Percentiles rank a stretch among this genome's conserved stretches.
Conservation (phyloP, 2,329 filamentous ascomycete species). For the Aspergillus terreus region DNA sequence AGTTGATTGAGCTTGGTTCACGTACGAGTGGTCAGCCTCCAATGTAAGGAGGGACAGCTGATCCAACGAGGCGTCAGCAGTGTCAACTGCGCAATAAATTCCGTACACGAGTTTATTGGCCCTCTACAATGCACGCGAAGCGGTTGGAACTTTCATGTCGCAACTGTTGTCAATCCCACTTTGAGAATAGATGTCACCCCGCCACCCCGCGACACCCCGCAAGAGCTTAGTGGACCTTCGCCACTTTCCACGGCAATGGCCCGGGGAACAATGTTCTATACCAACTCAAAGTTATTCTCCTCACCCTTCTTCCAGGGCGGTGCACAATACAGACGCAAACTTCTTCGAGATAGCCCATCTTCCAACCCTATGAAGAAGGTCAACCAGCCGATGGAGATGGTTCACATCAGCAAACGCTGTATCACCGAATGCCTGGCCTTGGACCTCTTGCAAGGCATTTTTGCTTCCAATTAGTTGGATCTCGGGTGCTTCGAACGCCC, state of each 20-base stretch:
- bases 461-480: conserved; percentile 21
- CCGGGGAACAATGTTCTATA: background rate
- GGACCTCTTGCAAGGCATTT: conserved; percentile 13
- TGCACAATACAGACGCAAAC: conserved; percentile 21
- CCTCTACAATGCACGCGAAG: too few species aligned
- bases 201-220: background rate
- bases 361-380: conserved; percentile 22
- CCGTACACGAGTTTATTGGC: too few species aligned
- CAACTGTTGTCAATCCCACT: background rate
- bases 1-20: background rate
- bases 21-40: too few species aligned
- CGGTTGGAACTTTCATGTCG: background rate
- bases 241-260: background rate
- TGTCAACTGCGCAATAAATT: too few species aligned
- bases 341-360: conserved; percentile 26
- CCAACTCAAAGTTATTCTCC: background rate
- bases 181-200: background rate
- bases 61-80: too few species aligned
- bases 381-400: conserved; percentile 22
- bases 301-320: background rate
- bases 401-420: conserved; percentile 19
- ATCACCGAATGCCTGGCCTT: conserved; percentile 13
- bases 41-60: too few species aligned
- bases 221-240: background rate
- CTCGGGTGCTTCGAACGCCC: conserved; percentile 22